A percentile compares a stretch with the other conserved stretches of the same genome.
Evolutionary conservation across 2,329 filamentous ascomycete genomes (phyloP).

Genomic region (Verticillium alfalfae): DNA sequence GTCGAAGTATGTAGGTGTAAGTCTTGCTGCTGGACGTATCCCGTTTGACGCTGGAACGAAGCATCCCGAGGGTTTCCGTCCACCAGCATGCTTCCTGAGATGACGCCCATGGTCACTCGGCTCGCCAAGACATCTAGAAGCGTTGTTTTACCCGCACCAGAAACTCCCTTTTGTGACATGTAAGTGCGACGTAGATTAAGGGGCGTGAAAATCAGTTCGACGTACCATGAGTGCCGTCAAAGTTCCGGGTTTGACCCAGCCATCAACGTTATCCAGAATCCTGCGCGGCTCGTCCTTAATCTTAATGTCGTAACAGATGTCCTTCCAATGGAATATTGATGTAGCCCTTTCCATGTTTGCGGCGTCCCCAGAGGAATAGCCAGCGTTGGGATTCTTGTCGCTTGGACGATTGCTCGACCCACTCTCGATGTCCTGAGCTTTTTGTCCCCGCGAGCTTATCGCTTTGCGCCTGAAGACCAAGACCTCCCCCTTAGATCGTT

Average conservation of each 20-base stretch:
- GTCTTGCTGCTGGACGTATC: constrained; percentile 71
- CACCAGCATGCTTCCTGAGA: constrained; percentile 65
- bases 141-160: constrained; percentile 72
- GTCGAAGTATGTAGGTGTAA: constrained; percentile 62
- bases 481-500: constrained; percentile 5
- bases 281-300: constrained; percentile 60
- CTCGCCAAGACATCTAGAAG: constrained; percentile 68
- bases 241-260: constrained; percentile 71
- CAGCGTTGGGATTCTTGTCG: background rate
- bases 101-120: constrained; percentile 68
- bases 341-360: constrained; percentile 38
- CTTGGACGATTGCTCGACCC: background rate
- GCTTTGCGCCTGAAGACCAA: constrained; percentile 7
- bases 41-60: constrained; percentile 66
- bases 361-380: background rate
- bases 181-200: background rate
- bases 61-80: constrained; percentile 59
- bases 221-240: constrained; percentile 64
- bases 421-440: constrained; percentile 1
- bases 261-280: constrained; percentile 66
- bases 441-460: background rate
- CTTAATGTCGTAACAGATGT: constrained; percentile 70
- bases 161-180: constrained; percentile 43
- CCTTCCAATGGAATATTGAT: constrained; percentile 65
- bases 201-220: constrained; percentile 50